Evolutionary conservation across 2,329 filamentous ascomycete species (phyloP).

Genomic region (Colletotrichum caudatum): DNA sequence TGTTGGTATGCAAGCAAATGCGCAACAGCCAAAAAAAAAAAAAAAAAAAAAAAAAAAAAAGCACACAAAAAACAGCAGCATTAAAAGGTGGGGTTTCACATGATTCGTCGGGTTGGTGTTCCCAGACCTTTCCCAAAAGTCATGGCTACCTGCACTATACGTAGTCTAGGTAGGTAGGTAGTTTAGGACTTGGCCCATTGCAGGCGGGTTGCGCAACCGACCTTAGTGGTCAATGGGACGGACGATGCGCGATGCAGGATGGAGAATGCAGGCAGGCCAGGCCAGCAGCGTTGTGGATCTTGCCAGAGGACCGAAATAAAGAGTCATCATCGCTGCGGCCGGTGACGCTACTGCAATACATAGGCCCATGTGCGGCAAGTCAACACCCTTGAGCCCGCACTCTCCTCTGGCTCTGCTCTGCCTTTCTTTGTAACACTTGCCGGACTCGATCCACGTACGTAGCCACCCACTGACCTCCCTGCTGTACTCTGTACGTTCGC

Average conservation of each 20-base stretch:
- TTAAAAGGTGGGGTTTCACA: not conserved
- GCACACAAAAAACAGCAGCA: not conserved
- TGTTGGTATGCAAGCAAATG: constrained; percentile 5
- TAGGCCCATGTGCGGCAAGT: constrained; percentile 13
- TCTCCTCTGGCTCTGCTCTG: constrained; percentile 2
- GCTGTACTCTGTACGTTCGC: constrained; percentile 3
- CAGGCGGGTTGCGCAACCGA: constrained; percentile 25
- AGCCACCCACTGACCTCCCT: not conserved
- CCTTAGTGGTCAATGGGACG: constrained; percentile 36
- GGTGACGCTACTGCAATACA: constrained; percentile 11
- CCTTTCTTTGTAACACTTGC: not conserved
- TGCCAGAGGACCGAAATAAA: constrained; percentile 8
- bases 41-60: no score
- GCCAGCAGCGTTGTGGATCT: not conserved
- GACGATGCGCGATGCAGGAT: constrained; percentile 21
- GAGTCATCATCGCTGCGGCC: constrained; percentile 29
- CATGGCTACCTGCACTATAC: not conserved
- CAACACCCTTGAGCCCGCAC: constrained; percentile 11
- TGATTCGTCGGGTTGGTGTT: constrained; percentile 12
- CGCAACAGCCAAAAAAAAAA: no score
- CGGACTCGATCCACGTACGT: not conserved
- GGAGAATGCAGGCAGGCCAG: not conserved
- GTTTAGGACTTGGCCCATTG: not conserved
- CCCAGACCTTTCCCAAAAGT: not conserved
- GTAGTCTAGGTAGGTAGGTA: not conserved